Conservation (phyloP, 345 rosid genomes). For the Bruguiera gymnorhiza region DNA sequence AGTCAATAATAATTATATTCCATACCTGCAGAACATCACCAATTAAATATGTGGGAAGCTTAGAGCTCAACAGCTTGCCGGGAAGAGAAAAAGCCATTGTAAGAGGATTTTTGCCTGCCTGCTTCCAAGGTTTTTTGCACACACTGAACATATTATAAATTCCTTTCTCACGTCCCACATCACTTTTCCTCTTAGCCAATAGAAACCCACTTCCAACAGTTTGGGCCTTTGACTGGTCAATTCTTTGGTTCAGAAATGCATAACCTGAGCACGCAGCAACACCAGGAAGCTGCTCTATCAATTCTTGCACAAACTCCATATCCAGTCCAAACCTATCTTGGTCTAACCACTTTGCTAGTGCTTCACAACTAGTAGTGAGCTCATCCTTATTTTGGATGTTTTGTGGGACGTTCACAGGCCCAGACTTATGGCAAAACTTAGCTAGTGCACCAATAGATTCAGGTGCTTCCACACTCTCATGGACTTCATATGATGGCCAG, state of each 20-base stretch:
- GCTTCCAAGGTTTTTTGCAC: constrained; percentile 13
- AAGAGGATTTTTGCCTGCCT: constrained; percentile 1
- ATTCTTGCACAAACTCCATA: constrained; percentile 37
- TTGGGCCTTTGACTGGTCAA: constrained; percentile 15
- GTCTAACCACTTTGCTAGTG: constrained; percentile 30
- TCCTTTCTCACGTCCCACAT: constrained; percentile 20
- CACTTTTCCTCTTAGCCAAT: constrained; percentile 20
- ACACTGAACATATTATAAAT: constrained; percentile 1
- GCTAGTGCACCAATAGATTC: constrained; percentile 22
- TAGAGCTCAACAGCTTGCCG: constrained; percentile 27
- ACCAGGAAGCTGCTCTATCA: constrained; percentile 34
- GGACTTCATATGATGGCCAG: constrained; percentile 20
- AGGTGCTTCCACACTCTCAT: constrained; percentile 3
- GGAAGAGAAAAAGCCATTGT: constrained; percentile 21
- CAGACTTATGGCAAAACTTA: constrained; percentile 29
- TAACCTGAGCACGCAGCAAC: constrained; percentile 26
- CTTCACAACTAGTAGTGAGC: constrained; percentile 24
- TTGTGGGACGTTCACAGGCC: not conserved
- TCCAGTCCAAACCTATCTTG: constrained; percentile 42
- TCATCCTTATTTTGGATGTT: constrained; percentile 23
- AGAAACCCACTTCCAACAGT: constrained; percentile 32
- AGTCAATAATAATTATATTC: constrained; percentile 4
- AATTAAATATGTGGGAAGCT: constrained; percentile 27
- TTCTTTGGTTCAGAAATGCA: constrained; percentile 22
- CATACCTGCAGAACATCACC: constrained; percentile 43